These are phyloP conservation scores for Desmodesmus armatus DNA, from an alignment of 139 green algal genomes.

Conservation along the genomic window DNA sequence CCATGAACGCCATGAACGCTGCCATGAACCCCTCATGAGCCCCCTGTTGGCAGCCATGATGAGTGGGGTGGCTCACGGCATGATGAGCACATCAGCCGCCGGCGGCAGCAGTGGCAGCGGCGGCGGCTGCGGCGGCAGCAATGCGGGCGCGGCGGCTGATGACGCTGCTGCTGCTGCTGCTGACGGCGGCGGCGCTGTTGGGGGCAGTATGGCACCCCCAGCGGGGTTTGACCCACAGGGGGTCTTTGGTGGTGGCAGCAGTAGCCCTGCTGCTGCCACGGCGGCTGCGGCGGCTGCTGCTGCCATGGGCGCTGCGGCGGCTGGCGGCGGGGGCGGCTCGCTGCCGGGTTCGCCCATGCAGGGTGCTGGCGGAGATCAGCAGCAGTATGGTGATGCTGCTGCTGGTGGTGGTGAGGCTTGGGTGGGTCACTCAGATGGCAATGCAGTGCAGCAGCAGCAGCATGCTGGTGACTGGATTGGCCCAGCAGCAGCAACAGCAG, in stretches of 20 bases:
- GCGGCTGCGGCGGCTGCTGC: background rate
- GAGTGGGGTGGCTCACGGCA: constrained; percentile 32
- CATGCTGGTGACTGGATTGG: too few species aligned
- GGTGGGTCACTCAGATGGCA: background rate
- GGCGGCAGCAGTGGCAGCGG: background rate
- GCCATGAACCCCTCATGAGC: background rate
- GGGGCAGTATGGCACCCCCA: background rate
- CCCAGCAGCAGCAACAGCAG: background rate
- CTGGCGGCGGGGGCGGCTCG: background rate
- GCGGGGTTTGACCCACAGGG: background rate
- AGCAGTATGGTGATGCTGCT: background rate
- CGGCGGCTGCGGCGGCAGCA: background rate
- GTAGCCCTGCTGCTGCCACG: background rate
- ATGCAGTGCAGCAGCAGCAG: background rate
- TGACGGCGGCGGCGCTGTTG: too few species aligned
- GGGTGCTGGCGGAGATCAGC: background rate
- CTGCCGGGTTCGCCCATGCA: background rate
- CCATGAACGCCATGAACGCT: background rate
- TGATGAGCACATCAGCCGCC: constrained; percentile 20
- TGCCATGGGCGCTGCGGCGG: background rate
- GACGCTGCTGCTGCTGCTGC: background rate
- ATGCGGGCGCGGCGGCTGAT: background rate
- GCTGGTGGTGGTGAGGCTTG: background rate
- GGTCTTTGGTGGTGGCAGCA: background rate
- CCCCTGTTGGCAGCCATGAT: constrained; percentile 36